A percentile compares a stretch with the other conserved stretches of the same genome.
Evolutionary conservation across 2,329 filamentous ascomycete species (phyloP).

Genomic region (Clarireedia homoeocarpa): DNA sequence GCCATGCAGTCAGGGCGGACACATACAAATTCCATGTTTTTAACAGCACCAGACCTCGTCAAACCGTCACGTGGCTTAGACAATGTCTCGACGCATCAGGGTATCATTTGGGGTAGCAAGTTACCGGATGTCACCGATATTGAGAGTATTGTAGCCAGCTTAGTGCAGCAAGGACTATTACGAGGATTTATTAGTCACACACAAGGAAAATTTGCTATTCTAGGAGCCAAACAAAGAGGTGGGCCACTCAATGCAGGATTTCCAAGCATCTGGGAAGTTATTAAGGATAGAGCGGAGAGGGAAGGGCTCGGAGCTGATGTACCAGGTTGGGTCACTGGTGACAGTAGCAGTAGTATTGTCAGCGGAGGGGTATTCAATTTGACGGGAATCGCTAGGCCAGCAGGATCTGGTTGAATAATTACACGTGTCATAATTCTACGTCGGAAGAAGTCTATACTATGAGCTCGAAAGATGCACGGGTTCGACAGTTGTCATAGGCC

Average conservation of each 20-base stretch:
- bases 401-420: constrained; percentile 20
- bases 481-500: background rate
- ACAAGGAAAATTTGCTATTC: constrained; percentile 71
- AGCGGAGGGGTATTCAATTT: constrained; percentile 49
- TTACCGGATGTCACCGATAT: constrained; percentile 54
- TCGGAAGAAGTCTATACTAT: background rate
- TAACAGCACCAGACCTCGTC: constrained; percentile 35
- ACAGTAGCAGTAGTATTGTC: constrained; percentile 27
- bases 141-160: constrained; percentile 68
- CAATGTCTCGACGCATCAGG: constrained; percentile 48
- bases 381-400: constrained; percentile 43
- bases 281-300: constrained; percentile 51
- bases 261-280: constrained; percentile 63
- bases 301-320: constrained; percentile 48
- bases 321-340: constrained; percentile 64
- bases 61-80: constrained; percentile 39
- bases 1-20: constrained; percentile 26
- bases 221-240: constrained; percentile 62
- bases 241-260: constrained; percentile 64
- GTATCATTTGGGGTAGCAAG: constrained; percentile 56
- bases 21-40: constrained; percentile 42
- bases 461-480: background rate
- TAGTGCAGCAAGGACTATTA: constrained; percentile 74
- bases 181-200: constrained; percentile 78
- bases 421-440: background rate